Evolutionary conservation across 257 asterid species (phyloP).

Genomic region (Buddleja alternifolia): DNA sequence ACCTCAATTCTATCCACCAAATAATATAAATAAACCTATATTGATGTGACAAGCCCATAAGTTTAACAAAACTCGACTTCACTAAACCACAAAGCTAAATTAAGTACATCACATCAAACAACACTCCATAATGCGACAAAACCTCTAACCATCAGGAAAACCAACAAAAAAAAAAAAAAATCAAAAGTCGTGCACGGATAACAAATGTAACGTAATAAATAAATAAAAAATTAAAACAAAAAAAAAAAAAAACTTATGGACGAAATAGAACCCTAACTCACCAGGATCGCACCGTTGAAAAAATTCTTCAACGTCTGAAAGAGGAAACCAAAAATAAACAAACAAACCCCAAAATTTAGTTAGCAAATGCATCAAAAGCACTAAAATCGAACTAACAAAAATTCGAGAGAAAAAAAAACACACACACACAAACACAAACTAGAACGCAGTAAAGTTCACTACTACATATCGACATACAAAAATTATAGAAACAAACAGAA

Average conservation of each 20-base stretch:
- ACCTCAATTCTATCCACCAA: constrained; percentile 11
- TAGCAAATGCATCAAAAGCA: constrained; percentile 21
- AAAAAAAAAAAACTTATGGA: not conserved
- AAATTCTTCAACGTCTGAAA: constrained; percentile 52
- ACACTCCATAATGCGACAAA: constrained; percentile 14
- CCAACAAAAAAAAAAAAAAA: too few relatives aligned
- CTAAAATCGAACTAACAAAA: constrained; percentile 26
- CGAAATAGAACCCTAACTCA: constrained; percentile 32
- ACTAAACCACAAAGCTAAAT: constrained; percentile 3
- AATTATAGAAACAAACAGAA: too few relatives aligned
- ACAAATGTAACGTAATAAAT: not conserved
- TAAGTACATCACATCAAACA: constrained; percentile 28
- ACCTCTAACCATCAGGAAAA: not conserved
- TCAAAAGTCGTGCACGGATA: too few relatives aligned
- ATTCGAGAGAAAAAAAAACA: constrained; percentile 39
- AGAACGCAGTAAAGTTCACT: not conserved
- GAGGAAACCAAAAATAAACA: not conserved
- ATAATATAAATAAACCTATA: not conserved
- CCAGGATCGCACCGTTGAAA: constrained; percentile 61
- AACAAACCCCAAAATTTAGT: constrained; percentile 33
- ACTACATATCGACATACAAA: constrained; percentile 13
- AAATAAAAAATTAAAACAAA: not conserved
- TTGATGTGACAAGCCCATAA: not conserved
- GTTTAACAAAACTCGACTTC: constrained; percentile 12
- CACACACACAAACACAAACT: not conserved